Evolutionary conservation across 768 basidiomycete genomes (phyloP).

Genomic region (Chlorophyllum brunneum): DNA sequence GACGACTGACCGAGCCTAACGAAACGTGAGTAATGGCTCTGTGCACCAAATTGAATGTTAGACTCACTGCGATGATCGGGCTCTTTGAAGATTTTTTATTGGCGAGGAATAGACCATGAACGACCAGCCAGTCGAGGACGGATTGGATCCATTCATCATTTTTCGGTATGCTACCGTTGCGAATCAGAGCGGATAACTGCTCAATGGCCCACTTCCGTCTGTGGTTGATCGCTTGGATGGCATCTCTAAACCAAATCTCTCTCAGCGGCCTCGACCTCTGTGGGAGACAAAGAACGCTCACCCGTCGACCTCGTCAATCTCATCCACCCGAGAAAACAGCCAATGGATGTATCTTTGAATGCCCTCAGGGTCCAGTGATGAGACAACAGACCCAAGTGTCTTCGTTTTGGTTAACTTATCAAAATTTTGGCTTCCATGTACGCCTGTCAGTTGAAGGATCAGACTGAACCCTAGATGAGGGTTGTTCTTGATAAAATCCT

Average conservation of each 20-base stretch:
- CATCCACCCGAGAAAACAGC: slow-evolving; percentile 61
- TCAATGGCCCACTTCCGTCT: slow-evolving; percentile 82
- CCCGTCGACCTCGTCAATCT: slow-evolving; percentile 32
- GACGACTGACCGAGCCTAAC: slow-evolving; percentile 60
- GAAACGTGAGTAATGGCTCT: background rate
- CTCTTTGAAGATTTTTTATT: slow-evolving; percentile 72
- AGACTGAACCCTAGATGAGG: slow-evolving; percentile 82
- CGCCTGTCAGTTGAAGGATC: slow-evolving; percentile 79
- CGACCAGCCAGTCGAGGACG: slow-evolving; percentile 76
- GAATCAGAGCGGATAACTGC: slow-evolving; percentile 74
- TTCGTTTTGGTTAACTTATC: slow-evolving; percentile 91
- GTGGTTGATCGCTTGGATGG: slow-evolving; percentile 44
- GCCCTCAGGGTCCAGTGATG: slow-evolving; percentile 67
- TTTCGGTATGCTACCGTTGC: slow-evolving; percentile 77
- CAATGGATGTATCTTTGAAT: slow-evolving; percentile 75
- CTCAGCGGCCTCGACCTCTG: slow-evolving; percentile 1
- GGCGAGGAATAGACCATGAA: slow-evolving; percentile 78
- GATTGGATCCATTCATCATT: slow-evolving; percentile 72
- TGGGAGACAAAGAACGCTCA: slow-evolving; percentile 25
- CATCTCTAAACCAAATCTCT: slow-evolving; percentile 35
- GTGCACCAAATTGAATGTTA: background rate
- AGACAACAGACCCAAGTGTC: slow-evolving; percentile 82
- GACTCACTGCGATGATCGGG: slow-evolving; percentile 52
- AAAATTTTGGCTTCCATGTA: slow-evolving; percentile 82
- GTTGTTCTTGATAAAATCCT: slow-evolving; percentile 67